Conservation (phyloP, 2,329 filamentous ascomycete genomes). For the Colletotrichum cordylinicola region DNA sequence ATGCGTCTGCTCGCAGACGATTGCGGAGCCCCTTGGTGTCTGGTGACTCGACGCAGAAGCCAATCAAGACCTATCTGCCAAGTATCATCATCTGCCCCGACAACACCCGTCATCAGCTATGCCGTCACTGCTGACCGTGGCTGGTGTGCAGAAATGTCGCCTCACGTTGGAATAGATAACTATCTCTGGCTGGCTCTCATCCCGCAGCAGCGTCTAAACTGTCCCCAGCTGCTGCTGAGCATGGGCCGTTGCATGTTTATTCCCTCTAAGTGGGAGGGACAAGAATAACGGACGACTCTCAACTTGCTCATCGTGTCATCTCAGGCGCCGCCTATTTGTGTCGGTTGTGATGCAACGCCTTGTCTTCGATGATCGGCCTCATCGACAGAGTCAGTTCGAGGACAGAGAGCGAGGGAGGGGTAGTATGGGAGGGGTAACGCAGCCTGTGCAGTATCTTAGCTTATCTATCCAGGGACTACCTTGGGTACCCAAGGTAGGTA, state of each 20-base stretch:
- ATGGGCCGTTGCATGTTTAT: neutral
- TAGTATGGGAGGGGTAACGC: neutral
- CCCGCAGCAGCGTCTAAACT: neutral
- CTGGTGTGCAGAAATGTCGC: neutral
- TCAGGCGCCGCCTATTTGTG: neutral
- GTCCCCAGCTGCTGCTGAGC: neutral
- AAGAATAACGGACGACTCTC: neutral
- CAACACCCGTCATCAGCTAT: constrained; percentile 2
- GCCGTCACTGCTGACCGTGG: neutral
- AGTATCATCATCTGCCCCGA: neutral
- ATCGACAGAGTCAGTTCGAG: neutral
- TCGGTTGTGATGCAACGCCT: neutral
- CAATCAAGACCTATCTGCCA: constrained; percentile 1
- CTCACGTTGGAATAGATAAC: neutral
- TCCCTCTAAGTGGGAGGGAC: neutral
- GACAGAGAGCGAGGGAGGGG: neutral
- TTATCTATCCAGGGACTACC: neutral
- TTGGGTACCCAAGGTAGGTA: neutral
- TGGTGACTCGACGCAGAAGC: constrained; percentile 10
- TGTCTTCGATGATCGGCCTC: neutral
- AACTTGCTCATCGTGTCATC: too few relatives aligned
- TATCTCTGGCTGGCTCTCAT: neutral
- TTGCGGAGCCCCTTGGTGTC: constrained; percentile 6
- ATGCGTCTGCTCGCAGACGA: neutral
- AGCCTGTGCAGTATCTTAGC: neutral